Base-by-base conservation (phyloP, 805 yeast species). In the Saccharomyces kudriavzevii region DNA sequence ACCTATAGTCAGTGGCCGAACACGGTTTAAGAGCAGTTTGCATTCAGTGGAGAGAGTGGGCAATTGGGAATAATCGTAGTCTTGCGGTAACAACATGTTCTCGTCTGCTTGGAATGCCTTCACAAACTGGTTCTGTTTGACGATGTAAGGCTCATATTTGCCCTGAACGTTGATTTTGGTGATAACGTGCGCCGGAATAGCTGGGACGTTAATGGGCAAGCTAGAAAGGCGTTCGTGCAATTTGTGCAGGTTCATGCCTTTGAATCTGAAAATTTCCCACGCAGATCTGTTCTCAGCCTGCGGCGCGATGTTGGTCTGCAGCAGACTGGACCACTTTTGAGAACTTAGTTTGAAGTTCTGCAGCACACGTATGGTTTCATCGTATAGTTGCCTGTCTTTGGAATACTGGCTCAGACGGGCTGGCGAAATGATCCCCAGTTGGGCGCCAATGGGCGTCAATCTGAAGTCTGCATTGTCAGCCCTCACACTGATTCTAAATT, bases 381-480 rank as follows among this genome's bases (percentile, higher is more conserved):
- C 73, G 60, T 80, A 82, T 4, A 70, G 54, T 1, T 49, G 47
- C 51, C 71, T 70, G 60, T 87, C 89, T 0, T 61, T 47, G 0
- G 57, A 51, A 62, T 72, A 85, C 25, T 70, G 70, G 0, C 58
- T 49, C 80, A 82, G 85, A 57, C 98, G 75, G 1, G 70, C 70
- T 14, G 80, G 77, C 2, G 81, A 62, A 0, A 92, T 85, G 3
- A 85, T 84, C 0, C 97, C 97, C 0, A 77, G 66, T 2, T 74
- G 62, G 49, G 77, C 70, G 0, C 96, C 99, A 53, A 72, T 67
- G 51, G 76, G 81, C 0, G 98, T 91, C 53, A 94, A 72, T 56
- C 99, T 74, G 53, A 80, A 69, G 64, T 95, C 97, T 0, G 99
- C 98, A 73, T 94, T 94, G 68, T 94, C 99, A 0, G 96, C 84